Conservation (phyloP, 768 basidiomycete genomes). For the Pleurotus giganteus region DNA sequence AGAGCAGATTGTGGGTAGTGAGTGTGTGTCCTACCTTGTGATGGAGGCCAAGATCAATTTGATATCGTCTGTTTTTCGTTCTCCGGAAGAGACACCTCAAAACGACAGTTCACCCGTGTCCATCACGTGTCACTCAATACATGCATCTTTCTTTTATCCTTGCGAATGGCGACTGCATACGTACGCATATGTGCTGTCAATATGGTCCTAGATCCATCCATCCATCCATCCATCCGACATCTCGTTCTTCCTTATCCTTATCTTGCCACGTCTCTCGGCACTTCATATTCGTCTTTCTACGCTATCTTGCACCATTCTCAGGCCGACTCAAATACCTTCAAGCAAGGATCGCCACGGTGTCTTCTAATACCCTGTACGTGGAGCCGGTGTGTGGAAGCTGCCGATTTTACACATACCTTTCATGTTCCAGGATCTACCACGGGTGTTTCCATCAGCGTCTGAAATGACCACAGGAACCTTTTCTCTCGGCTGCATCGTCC, state of each 20-base stretch:
- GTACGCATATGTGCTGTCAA: not conserved
- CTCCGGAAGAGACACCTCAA: slow-evolving; percentile 8
- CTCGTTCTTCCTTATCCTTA: too few relatives aligned
- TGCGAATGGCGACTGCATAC: slow-evolving; percentile 3
- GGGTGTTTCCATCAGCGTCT: not conserved
- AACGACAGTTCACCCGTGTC: slow-evolving; percentile 6
- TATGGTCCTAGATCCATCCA: not conserved
- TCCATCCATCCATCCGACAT: not conserved
- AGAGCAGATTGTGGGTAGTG: slow-evolving; percentile 9
- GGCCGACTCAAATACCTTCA: not conserved
- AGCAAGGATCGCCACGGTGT: not conserved
- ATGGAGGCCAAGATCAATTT: slow-evolving; percentile 8
- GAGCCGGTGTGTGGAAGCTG: not conserved
- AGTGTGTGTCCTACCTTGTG: slow-evolving; percentile 7
- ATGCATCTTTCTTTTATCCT: slow-evolving; percentile 2
- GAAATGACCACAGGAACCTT: not conserved
- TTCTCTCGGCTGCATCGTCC: not conserved
- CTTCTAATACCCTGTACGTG: not conserved
- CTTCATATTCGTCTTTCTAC: not conserved
- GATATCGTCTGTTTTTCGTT: slow-evolving; percentile 10
- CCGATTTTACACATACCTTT: not conserved
- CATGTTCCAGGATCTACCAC: not conserved
- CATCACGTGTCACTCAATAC: slow-evolving; percentile 2
- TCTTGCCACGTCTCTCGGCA: slow-evolving; percentile 1
- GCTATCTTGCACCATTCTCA: not conserved